Base-by-base conservation (phyloP, 768 basidiomycete species). In the Russula virescens region DNA sequence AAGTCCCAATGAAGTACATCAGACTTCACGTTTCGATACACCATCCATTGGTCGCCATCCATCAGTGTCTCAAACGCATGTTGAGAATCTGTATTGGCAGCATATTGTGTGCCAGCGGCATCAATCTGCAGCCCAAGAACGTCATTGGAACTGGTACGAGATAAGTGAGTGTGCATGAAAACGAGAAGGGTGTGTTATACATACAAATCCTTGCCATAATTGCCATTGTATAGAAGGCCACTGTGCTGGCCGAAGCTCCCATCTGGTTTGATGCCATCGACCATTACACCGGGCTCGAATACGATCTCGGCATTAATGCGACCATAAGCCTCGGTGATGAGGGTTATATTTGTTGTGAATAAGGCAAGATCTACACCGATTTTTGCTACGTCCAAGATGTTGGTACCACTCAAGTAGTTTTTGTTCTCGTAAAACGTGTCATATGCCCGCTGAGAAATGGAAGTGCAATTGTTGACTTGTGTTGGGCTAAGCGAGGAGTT, bases 1-100 rank as follows among this genome's bases (percentile, higher is more conserved):
- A 87, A 83, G 68, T 90, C 88, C 85, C 86, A 90, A 69, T 88
- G 86, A 50, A 84, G 69, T 19, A 83, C 78, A 5, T 77, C 73
- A 1, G 87, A 86, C 28, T 79, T 53, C 11, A 76, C 71, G 68
- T 89, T 88, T 14, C 75, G 74, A 68, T 80, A 86, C 28, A 88
- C 83, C 86, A 88, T 87, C 88, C 88, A 90, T 49, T 76, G 74
- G 62, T 83, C 76, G 0, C 82, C 88, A 35, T 82, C 77, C 60
- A 88, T 77, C 5, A 86, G 73, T 14, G 77, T 80, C 10, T 77
- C 79, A 53, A 89, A 80, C 0, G 86, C 85, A 28, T 68, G 60
- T 65, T 77, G 74, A 14, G 80, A 67, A 26, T 50, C 68, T 13
- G 69, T 71, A 7, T 73, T 58, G 14, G 71, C 72, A 2, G 84